Conservation (phyloP, 1,284 basidiomycete genomes). For the Sanghuangporus sanghuang region DNA sequence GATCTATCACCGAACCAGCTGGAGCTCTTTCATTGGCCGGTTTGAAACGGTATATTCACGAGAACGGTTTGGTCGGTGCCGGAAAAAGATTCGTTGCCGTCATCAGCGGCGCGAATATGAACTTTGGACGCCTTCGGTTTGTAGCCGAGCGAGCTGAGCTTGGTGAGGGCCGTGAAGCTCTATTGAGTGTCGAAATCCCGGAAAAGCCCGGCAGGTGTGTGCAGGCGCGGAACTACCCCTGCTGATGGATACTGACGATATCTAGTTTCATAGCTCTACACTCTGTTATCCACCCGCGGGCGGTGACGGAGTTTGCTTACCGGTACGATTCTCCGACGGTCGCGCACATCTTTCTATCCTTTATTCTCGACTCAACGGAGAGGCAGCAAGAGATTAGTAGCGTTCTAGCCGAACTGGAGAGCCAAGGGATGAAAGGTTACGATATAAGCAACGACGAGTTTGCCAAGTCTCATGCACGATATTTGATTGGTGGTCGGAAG, state of each 20-base stretch:
- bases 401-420: slow-evolving; percentile 58
- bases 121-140: slow-evolving; percentile 94
- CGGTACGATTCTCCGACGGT: slow-evolving; percentile 67
- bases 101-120: slow-evolving; percentile 98
- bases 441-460: slow-evolving; percentile 96
- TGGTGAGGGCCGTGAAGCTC: slow-evolving; percentile 91
- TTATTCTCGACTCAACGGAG: slow-evolving; percentile 68
- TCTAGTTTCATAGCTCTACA: slow-evolving; percentile 85
- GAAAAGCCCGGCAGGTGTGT: slow-evolving; percentile 84
- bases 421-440: slow-evolving; percentile 72
- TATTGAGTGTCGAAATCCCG: slow-evolving; percentile 91
- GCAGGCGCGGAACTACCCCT: not conserved
- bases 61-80: slow-evolving; percentile 77
- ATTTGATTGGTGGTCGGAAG: slow-evolving; percentile 87
- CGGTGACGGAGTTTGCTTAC: slow-evolving; percentile 97
- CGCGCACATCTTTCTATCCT: slow-evolving; percentile 89
- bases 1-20: slow-evolving; percentile 93
- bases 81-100: slow-evolving; percentile 89
- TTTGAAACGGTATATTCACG: slow-evolving; percentile 82
- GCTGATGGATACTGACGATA: slow-evolving; percentile 10
- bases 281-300: slow-evolving; percentile 82
- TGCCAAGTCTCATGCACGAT: slow-evolving; percentile 91
- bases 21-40: slow-evolving; percentile 95
- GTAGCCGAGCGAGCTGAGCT: slow-evolving; percentile 97
- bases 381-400: slow-evolving; percentile 66